phyloP scores from a whole-genome alignment of 2,329 filamentous ascomycete species.

The Ilyonectria mors-panacis region DNA sequence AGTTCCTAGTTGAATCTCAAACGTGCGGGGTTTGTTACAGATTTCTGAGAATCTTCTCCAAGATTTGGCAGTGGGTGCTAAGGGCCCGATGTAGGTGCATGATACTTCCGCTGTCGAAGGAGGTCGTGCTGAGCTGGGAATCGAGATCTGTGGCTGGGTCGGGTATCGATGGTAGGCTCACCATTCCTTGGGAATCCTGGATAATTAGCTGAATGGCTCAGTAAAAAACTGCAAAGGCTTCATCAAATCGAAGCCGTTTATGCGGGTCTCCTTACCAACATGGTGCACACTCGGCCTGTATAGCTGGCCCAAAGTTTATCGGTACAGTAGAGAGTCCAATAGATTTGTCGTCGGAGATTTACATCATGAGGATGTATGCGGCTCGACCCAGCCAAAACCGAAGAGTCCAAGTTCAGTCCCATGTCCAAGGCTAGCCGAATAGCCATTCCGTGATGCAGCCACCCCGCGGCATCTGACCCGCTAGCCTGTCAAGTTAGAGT shows the following conservation, averaged over 20 bases:
- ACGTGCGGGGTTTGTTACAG: not conserved
- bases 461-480: slow-evolving; percentile 54
- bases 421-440: slow-evolving; percentile 54
- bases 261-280: slow-evolving; percentile 12
- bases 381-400: not conserved
- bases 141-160: not conserved
- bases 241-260: not conserved
- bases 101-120: no score
- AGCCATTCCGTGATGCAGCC: slow-evolving; percentile 57
- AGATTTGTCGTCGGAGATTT: slow-evolving; percentile 11
- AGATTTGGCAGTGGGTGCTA: slow-evolving; percentile 13
- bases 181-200: not conserved
- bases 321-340: slow-evolving; percentile 21
- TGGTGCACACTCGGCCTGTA: slow-evolving; percentile 28
- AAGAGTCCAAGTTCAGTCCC: slow-evolving; percentile 54
- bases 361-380: not conserved
- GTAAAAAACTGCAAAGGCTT: not conserved
- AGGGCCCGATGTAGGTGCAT: not conserved
- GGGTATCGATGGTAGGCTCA: not conserved
- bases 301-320: slow-evolving; percentile 30
- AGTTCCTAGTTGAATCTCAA: accelerated
- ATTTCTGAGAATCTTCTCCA: slow-evolving; percentile 24
- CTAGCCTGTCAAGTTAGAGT: slow-evolving; percentile 45
- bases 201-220: not conserved
- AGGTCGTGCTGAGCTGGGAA: not conserved